phyloP scores from a whole-genome alignment of 345 rosid species.

The Populus davidiana region DNA sequence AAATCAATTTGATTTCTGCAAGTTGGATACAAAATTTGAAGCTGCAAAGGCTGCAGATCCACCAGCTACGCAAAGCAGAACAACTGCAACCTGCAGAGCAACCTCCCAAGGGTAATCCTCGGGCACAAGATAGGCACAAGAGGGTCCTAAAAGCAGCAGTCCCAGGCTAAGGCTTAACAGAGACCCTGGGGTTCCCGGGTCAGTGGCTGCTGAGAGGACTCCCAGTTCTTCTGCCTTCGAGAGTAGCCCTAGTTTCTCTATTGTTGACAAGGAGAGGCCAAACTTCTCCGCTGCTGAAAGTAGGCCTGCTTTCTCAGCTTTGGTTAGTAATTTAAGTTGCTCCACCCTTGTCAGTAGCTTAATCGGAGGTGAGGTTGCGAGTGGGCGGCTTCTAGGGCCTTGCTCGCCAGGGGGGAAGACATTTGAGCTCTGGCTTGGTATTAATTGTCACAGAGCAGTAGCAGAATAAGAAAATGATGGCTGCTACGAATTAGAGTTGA shows the following conservation, averaged over 20 bases:
- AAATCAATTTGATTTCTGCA: slow-evolving; percentile 61
- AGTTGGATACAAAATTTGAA: slow-evolving; percentile 65
- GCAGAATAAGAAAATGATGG: too few species aligned
- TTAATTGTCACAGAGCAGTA: neutral
- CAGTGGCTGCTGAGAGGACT: slow-evolving; percentile 79
- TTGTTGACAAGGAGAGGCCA: slow-evolving; percentile 77
- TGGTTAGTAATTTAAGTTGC: slow-evolving; percentile 77
- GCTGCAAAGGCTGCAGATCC: slow-evolving; percentile 95
- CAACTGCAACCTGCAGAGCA: slow-evolving; percentile 53
- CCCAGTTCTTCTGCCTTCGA: slow-evolving; percentile 91
- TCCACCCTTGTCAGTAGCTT: slow-evolving; percentile 91
- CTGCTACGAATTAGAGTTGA: too few species aligned
- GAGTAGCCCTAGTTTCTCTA: slow-evolving; percentile 88
- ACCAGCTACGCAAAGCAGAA: slow-evolving; percentile 55
- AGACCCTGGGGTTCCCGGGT: slow-evolving; percentile 70
- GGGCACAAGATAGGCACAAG: slow-evolving; percentile 71
- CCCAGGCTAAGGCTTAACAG: slow-evolving; percentile 59
- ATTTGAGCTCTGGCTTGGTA: slow-evolving; percentile 28
- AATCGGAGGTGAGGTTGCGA: slow-evolving; percentile 36
- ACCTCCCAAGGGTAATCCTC: slow-evolving; percentile 73
- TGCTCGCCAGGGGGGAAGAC: slow-evolving; percentile 49
- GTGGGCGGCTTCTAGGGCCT: slow-evolving; percentile 36
- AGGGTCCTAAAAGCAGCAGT: slow-evolving; percentile 76
- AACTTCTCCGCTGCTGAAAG: slow-evolving; percentile 85
- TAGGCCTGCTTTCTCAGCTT: slow-evolving; percentile 88